Conservation (phyloP, 345 rosid genomes). For the Lumnitzera littorea region DNA sequence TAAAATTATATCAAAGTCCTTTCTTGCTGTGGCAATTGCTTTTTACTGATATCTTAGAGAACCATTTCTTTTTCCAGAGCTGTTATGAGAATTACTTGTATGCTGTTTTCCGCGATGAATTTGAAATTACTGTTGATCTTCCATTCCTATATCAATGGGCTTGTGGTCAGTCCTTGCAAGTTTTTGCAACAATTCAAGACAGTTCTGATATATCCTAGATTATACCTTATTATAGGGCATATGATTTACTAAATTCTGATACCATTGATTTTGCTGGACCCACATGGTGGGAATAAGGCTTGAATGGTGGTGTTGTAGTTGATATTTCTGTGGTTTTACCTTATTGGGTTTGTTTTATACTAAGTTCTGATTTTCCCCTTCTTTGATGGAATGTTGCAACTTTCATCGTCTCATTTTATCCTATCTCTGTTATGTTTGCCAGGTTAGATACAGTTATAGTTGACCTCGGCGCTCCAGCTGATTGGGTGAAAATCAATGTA, state of each 20-base stretch:
- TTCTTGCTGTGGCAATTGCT: not conserved
- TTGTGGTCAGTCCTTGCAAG: too few relatives aligned
- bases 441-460: constrained; percentile 47
- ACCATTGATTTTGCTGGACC: too few relatives aligned
- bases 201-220: not conserved
- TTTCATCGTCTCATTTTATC: not conserved
- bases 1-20: not conserved
- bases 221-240: not conserved
- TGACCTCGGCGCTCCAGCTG: constrained; percentile 59
- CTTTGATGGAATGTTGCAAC: not conserved
- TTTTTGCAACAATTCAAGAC: not conserved
- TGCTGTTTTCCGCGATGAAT: too few relatives aligned
- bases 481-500: constrained; percentile 73
- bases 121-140: too few relatives aligned
- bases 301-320: not conserved
- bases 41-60: not conserved
- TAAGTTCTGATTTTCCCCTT: too few relatives aligned
- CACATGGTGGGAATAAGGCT: not conserved
- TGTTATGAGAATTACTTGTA: too few relatives aligned
- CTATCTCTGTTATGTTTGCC: constrained; percentile 5
- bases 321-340: too few relatives aligned
- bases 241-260: not conserved
- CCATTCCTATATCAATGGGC: too few relatives aligned
- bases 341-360: too few relatives aligned
- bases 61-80: not conserved